Evolutionary conservation across 768 basidiomycete species (phyloP), one percentile per base, ranked within the genome.

Genomic region (Panellus pusillus): DNA sequence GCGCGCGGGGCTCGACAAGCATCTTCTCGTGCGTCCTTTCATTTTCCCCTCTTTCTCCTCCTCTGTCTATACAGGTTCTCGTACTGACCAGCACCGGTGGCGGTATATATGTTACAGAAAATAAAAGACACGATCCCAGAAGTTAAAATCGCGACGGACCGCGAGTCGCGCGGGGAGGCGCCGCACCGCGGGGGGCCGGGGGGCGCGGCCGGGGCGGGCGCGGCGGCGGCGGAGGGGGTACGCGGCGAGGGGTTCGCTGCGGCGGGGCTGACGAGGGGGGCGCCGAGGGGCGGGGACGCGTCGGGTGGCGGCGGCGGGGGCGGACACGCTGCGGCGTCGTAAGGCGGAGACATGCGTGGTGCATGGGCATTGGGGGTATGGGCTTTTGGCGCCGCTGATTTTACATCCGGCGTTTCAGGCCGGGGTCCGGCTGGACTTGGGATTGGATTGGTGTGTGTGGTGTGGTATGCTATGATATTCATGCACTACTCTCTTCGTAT

Each of bases 1-100:
- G 89, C 89, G 83, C 61, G 79, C 76, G 17, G 93, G 87, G 0
- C 71, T 95, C 18, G 84, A 81, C 52, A 88, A 84, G 62, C 87
- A 90, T 58, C 80, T 78, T 20, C 84, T 85, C 69, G 92, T 93
- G 58, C 53, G 79, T 70, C 15, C 27, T 32, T 20, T 24, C 32
- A 38, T 38, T 46, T 50, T 24, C 32, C 8, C 13, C 42, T 51
- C 51, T 58, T 32, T 18, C 19, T n/a, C n/a, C n/a, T n/a, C n/a
- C n/a, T n/a, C n/a, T n/a, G n/a, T n/a, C n/a, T n/a, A n/a, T n/a
- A n/a, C n/a, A n/a, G n/a, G n/a, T n/a, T n/a, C n/a, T n/a, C n/a
- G n/a, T n/a, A n/a, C n/a, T n/a, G n/a, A n/a, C n/a, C n/a, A n/a
- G n/a, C n/a, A n/a, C n/a, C n/a, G n/a, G n/a, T n/a, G n/a, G n/a